Evolutionary conservation across 2,329 filamentous ascomycete genomes (phyloP), one percentile per base, ranked within the genome.

Genomic region (Cryoendolithus antarcticus): DNA sequence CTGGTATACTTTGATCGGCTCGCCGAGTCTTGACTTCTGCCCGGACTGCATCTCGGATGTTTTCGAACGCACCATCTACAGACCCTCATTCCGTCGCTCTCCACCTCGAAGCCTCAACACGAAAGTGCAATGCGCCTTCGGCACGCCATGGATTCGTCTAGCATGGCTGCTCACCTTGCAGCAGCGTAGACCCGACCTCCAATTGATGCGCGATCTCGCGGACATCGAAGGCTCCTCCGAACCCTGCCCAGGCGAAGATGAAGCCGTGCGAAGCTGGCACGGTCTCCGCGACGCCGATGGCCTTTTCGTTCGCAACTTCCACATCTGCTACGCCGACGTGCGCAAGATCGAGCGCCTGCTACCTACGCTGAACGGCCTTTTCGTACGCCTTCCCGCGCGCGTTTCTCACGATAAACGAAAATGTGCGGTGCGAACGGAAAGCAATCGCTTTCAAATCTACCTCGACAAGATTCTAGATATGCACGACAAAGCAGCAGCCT

Each of bases 141-240:
- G 83, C 24, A 71, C 75, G 9, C 75, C 80, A 1, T 95, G 86
- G 85, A 80, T 85, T 51, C 77, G 84, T 21, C 76, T 94, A 30
- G 86, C 86, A 1, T 93, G 82, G 76, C 69, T 88, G 3, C 69
- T 93, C 45, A 88, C 79, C 2, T 64, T 82, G 38, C 86, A 86
- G 58, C 75, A 84, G 48, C 63, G 75, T 9, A 67, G 74, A 11
- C 67, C 71, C 3, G 77, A 85, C 47, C 63, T 91, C 31, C 72
- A 74, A 9, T 62, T 93, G 4, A 68, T 95, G 24, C 74, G 80
- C 42, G 71, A 74, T 30, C 69, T 94, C 28, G 77, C 80, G 4
- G 70, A 73, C 7, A 71, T 85, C 30, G 65, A 72, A 2, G 69
- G 72, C 4, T 70, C 65, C 19, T 63, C 70, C 48, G 52, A 69